phyloP scores from a whole-genome alignment of 2,329 filamentous ascomycete genomes.

The Alternaria sp. region DNA sequence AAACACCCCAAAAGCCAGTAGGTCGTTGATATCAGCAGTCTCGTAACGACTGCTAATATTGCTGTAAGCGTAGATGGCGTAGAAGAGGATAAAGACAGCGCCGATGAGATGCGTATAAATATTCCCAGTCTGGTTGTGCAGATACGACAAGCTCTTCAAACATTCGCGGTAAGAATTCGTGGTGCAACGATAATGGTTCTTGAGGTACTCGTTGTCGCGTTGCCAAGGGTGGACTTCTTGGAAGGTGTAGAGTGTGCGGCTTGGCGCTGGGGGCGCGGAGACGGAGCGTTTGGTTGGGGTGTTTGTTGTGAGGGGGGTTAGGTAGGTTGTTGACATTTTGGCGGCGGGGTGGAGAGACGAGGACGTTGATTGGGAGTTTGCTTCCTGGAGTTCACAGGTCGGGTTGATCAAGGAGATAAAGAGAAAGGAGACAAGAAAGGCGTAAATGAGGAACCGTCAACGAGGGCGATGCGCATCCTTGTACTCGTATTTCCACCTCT shows the following conservation, averaged over 20 bases:
- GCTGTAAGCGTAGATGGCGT: neutral
- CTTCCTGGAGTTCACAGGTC: neutral
- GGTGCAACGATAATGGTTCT: constrained; percentile 1
- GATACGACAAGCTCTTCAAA: constrained; percentile 4
- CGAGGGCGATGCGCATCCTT: constrained; percentile 1
- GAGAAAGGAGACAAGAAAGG: neutral
- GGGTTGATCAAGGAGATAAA: neutral
- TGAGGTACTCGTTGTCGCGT: constrained; percentile 10
- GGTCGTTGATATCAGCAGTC: neutral
- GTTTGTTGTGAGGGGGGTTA: neutral
- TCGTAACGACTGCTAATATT: neutral
- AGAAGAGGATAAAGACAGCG: neutral
- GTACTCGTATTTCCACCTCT: neutral
- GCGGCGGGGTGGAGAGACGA: neutral
- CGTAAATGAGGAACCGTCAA: neutral
- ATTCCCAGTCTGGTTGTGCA: constrained; percentile 10
- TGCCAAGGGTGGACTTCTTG: constrained; percentile 12
- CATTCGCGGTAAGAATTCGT: constrained; percentile 6
- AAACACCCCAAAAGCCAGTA: constrained; percentile 8
- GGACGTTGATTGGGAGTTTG: neutral
- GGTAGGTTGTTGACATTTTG: neutral
- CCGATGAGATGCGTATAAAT: constrained; percentile 9
- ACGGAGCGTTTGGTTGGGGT: neutral
- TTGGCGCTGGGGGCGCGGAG: neutral
- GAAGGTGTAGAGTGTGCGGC: constrained; percentile 22